These are phyloP conservation scores for Pichia norvegensis DNA, from an alignment of 1,139 yeast species.

Conservation along the genomic window DNA sequence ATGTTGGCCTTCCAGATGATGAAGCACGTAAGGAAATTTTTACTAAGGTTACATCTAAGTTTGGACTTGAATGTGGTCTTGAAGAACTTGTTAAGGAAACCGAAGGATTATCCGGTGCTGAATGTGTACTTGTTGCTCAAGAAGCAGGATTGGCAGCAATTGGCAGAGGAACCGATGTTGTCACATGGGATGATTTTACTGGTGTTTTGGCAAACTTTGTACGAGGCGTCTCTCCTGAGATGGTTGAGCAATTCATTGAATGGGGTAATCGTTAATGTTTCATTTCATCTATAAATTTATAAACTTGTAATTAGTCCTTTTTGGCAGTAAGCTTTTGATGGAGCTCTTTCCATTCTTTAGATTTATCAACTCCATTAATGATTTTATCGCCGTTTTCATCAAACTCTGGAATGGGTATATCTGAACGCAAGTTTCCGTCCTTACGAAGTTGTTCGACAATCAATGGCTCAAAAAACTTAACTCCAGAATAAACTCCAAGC, in stretches of 20 bases:
- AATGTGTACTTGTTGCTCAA: conserved; percentile 82
- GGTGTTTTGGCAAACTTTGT: conserved; percentile 61
- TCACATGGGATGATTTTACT: conserved; percentile 58
- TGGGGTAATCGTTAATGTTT: conserved; percentile 1
- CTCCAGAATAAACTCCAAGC: conserved; percentile 37
- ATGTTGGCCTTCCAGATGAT: conserved; percentile 83
- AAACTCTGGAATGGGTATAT: conserved; percentile 44
- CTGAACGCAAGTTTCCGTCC: conserved; percentile 59
- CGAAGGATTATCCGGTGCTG: conserved; percentile 95
- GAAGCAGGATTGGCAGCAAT: conserved; percentile 91
- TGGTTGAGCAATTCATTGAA: conserved; percentile 55
- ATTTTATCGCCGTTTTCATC: conserved; percentile 36
- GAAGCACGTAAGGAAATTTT: conserved; percentile 74
- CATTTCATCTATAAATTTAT: not conserved
- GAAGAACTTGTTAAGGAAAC: conserved; percentile 52
- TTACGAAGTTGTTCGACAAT: conserved; percentile 59
- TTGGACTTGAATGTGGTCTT: conserved; percentile 37
- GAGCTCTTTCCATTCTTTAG: conserved; percentile 18
- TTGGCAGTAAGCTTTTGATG: conserved; percentile 16
- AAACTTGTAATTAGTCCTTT: conserved; percentile 1
- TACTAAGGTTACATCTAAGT: conserved; percentile 53
- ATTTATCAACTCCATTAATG: conserved; percentile 17
- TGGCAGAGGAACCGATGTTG: conserved; percentile 38
- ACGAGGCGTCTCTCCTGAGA: conserved; percentile 72
- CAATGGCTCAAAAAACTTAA: conserved; percentile 66